Conservation (phyloP, 208 protist species). For the Trichomonas vaginalis region DNA sequence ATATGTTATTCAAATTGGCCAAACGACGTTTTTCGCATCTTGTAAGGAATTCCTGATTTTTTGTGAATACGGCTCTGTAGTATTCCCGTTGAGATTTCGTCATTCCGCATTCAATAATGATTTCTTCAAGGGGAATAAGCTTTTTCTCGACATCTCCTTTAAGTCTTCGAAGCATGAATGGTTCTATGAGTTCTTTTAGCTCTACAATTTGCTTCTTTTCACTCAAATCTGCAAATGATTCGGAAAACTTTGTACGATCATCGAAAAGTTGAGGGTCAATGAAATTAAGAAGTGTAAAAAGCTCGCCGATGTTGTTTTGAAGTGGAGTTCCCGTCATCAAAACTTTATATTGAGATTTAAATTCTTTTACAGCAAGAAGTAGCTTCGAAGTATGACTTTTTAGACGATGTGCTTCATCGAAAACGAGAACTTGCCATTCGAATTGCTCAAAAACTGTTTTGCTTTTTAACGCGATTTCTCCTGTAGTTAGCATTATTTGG, state of each 20-base stretch:
- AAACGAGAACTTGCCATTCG: conserved; percentile 48
- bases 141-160: conserved; percentile 29
- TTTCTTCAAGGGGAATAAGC: conserved; percentile 22
- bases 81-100: background rate
- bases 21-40: background rate
- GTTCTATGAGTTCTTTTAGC: conserved; percentile 25
- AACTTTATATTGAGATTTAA: conserved; percentile 37
- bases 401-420: conserved; percentile 63
- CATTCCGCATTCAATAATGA: conserved; percentile 23
- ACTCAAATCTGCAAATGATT: background rate
- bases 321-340: conserved; percentile 87
- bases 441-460: conserved; percentile 29
- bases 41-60: background rate
- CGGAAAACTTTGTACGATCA: conserved; percentile 66
- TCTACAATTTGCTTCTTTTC: background rate
- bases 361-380: conserved; percentile 30
- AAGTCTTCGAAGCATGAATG: conserved; percentile 34
- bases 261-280: conserved; percentile 74
- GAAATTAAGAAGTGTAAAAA: conserved; percentile 92
- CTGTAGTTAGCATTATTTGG: conserved; percentile 48
- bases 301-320: conserved; percentile 90
- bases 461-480: conserved; percentile 52
- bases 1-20: conserved; percentile 21
- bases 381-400: conserved; percentile 57
- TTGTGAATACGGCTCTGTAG: background rate